Conservation (phyloP, 768 basidiomycete species). For the Baorangia bicolor region DNA sequence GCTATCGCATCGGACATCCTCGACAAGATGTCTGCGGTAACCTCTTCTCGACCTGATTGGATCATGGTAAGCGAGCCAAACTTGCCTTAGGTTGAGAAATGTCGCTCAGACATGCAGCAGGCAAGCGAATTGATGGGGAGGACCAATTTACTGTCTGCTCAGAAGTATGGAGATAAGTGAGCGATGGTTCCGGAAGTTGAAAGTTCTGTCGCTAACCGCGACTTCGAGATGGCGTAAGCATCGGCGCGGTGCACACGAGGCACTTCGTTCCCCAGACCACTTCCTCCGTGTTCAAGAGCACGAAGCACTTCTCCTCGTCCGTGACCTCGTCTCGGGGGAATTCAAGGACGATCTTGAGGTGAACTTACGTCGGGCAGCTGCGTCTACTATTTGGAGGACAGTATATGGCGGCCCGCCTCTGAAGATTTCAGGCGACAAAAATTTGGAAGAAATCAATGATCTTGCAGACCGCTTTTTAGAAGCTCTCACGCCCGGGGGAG, state of each 20-base stretch:
- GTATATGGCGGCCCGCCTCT: conserved; percentile 6
- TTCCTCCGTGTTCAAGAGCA: conserved; percentile 6
- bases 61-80: conserved; percentile 4
- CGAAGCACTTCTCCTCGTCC: conserved; percentile 7
- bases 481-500: conserved; percentile 6
- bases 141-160: conserved; percentile 1
- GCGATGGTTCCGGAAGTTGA: not conserved
- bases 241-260: conserved; percentile 3
- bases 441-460: conserved; percentile 3
- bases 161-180: conserved; percentile 10
- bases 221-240: conserved; percentile 3
- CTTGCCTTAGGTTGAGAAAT: not conserved
- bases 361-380: conserved; percentile 5
- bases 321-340: not conserved
- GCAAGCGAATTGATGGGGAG: conserved; percentile 8
- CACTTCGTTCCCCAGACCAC: not conserved
- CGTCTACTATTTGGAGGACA: conserved; percentile 6
- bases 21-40: conserved; percentile 9
- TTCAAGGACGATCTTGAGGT: conserved; percentile 1
- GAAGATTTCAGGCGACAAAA: conserved; percentile 1
- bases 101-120: not conserved
- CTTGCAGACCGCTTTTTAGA: not conserved
- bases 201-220: not conserved
- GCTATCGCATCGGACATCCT: conserved; percentile 6
- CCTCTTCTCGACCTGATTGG: conserved; percentile 7